Percentiles rank a stretch among this genome's conserved stretches.
Evolutionary conservation across 495 filamentous ascomycete genomes (phyloP).

Genomic region (Penicillium robsamsonii): DNA sequence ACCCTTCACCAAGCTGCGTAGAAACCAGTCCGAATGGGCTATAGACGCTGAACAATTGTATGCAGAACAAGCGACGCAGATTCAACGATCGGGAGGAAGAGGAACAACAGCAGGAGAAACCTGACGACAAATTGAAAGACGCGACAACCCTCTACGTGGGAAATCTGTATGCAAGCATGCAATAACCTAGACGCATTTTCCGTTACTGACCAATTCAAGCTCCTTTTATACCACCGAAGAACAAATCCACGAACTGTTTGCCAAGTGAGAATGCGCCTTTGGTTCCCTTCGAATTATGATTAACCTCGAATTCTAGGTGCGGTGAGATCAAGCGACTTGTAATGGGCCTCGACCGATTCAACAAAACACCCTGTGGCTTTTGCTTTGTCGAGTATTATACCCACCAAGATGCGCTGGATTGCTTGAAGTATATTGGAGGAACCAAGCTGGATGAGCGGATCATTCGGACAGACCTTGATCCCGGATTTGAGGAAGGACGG

Average conservation of each 20-base stretch:
- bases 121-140: conserved; percentile 73
- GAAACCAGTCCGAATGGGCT: conserved; percentile 7
- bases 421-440: conserved; percentile 96
- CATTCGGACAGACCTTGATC: conserved; percentile 94
- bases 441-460: conserved; percentile 98
- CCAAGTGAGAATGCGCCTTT: conserved; percentile 55
- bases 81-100: conserved; percentile 58
- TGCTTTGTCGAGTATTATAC: conserved; percentile 99
- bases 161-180: conserved; percentile 67
- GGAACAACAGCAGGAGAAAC: conserved; percentile 46
- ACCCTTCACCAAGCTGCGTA: background rate
- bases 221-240: conserved; percentile 99
- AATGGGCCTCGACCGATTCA: conserved; percentile 97
- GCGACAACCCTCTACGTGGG: conserved; percentile 97
- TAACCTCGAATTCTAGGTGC: conserved; percentile 50
- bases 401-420: conserved; percentile 92
- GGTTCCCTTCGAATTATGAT: background rate
- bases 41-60: conserved; percentile 1
- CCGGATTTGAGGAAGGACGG: conserved; percentile 90
- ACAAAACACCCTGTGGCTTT: conserved; percentile 97
- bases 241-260: conserved; percentile 96
- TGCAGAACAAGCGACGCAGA: conserved; percentile 68
- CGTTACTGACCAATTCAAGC: conserved; percentile 49
- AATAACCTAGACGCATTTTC: conserved; percentile 6
- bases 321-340: conserved; percentile 96